A percentile compares a stretch with the other conserved stretches of the same genome.
phyloP scores from a whole-genome alignment of 139 green algal species.

The Volvox reticuliferus region DNA sequence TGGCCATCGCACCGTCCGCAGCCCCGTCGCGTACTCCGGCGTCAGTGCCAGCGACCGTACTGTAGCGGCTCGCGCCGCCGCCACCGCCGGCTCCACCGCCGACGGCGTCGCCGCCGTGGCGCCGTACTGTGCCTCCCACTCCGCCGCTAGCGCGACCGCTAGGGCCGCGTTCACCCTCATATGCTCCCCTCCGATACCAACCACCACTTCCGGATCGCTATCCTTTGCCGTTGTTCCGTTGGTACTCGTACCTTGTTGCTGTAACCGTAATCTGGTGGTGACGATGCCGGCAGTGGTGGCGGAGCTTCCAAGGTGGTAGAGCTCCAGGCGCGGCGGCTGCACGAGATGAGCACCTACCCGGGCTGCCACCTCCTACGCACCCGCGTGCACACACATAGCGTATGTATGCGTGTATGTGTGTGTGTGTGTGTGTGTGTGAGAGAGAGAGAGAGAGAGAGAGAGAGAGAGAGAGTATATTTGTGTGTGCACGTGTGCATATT shows the following conservation, averaged over 20 bases:
- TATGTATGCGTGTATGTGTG: no score
- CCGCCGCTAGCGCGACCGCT: constrained; percentile 82
- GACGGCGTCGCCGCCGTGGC: constrained; percentile 22
- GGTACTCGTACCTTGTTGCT: no score
- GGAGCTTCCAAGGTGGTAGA: not conserved
- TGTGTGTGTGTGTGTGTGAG: no score
- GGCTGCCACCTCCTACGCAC: constrained; percentile 56
- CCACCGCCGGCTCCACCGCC: constrained; percentile 39
- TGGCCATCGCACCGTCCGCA: constrained; percentile 70
- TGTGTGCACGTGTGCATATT: no score
- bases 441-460: no score
- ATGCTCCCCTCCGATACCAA: constrained; percentile 88
- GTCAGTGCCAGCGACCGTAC: constrained; percentile 52
- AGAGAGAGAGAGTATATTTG: no score
- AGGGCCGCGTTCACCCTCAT: constrained; percentile 91
- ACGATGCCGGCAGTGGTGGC: no score
- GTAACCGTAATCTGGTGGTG: no score
- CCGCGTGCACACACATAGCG: no score
- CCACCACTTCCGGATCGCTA: not conserved
- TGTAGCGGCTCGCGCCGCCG: not conserved
- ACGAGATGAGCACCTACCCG: constrained; percentile 54
- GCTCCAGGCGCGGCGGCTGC: constrained; percentile 52
- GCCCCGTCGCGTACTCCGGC: constrained; percentile 71
- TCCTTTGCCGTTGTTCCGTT: not conserved
- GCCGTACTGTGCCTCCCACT: constrained; percentile 68